phyloP scores from a whole-genome alignment of 2,329 filamentous ascomycete species.

The Talaromyces sp. region DNA sequence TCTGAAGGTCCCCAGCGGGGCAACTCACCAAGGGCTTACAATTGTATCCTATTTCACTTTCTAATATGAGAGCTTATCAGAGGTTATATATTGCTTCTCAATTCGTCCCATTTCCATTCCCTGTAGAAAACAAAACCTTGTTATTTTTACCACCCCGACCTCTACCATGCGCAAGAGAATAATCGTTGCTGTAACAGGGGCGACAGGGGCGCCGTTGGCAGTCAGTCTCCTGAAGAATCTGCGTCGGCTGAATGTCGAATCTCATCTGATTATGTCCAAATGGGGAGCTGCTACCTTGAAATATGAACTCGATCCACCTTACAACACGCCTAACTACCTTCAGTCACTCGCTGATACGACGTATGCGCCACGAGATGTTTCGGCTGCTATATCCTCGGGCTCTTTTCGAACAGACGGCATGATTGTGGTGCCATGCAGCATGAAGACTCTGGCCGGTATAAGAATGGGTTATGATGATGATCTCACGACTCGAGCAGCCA shows the following conservation, averaged over 20 bases:
- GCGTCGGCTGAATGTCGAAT: slow-evolving; percentile 25
- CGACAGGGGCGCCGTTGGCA: slow-evolving; percentile 29
- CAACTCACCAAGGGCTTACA: too few relatives aligned
- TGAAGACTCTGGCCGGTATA: slow-evolving; percentile 46
- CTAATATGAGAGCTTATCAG: too few relatives aligned
- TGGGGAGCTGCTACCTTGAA: slow-evolving; percentile 29
- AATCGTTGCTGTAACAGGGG: slow-evolving; percentile 31
- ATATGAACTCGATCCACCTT: slow-evolving; percentile 20
- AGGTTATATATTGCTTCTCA: background rate
- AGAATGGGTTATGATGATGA: slow-evolving; percentile 41
- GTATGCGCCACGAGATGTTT: slow-evolving; percentile 26
- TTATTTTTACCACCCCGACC: background rate
- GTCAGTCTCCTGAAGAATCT: slow-evolving; percentile 28
- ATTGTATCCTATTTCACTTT: too few relatives aligned
- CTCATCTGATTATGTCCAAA: slow-evolving; percentile 28
- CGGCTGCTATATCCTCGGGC: slow-evolving; percentile 25
- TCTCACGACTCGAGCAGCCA: slow-evolving; percentile 42
- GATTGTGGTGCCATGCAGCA: slow-evolving; percentile 45
- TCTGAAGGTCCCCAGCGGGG: too few relatives aligned
- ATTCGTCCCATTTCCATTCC: background rate
- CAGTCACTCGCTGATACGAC: slow-evolving; percentile 15
- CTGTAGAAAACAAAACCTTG: background rate
- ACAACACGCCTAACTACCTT: slow-evolving; percentile 13
- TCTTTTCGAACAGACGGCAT: slow-evolving; percentile 37
- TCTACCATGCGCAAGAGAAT: background rate